Evolutionary conservation across 176 grass and related monocot species (phyloP), one percentile per base, ranked within the genome.

Genomic region (Triticum urartu): DNA sequence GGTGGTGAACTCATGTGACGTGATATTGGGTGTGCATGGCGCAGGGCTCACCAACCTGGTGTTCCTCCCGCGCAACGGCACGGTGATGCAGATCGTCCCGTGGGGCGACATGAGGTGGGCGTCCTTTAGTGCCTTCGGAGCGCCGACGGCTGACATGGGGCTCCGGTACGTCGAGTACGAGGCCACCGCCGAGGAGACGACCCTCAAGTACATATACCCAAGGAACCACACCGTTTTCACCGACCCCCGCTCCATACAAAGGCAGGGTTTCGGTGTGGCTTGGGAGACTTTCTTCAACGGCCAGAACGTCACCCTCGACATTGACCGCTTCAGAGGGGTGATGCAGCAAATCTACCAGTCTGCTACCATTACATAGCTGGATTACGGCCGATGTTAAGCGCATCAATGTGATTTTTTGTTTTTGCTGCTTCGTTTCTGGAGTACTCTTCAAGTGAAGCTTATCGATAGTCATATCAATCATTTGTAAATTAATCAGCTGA

Each of bases 141-240:
- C 87, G 7, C 94, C 94, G 1, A 83, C 63, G 35, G 30, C 82
- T 3, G 90, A 43, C 20, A 94, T 94, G 92, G 89, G 84, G 13
- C 82, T 97, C 15, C 89, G 50, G 5, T 97, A 97, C 63, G 84
- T 89, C 42, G 88, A 97, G 20, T 97, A 97, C 77, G 92, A 94
- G 87, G 91, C 68, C 7, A 72, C 33, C 4, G 85, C 90, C 1
- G 79, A 92, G 15, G 94, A 97, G 68, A 97, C 91, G 9, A 94
- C 87, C 11, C 89, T 97, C 32, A 86, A 75, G n/a, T 71, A 97
- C 3, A 77, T 22, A 80, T 94, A 97, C 70, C 82, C 87, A 0
- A 88, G 76, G 45, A 87, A 92, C 6, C 84, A 94, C 60, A 73
- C 85, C 1, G 84, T 93, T 48, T 94, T 97, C 71, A 72, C 89